Conservation (phyloP, 495 filamentous ascomycete species). For the Hypoxylon subgilvum region DNA sequence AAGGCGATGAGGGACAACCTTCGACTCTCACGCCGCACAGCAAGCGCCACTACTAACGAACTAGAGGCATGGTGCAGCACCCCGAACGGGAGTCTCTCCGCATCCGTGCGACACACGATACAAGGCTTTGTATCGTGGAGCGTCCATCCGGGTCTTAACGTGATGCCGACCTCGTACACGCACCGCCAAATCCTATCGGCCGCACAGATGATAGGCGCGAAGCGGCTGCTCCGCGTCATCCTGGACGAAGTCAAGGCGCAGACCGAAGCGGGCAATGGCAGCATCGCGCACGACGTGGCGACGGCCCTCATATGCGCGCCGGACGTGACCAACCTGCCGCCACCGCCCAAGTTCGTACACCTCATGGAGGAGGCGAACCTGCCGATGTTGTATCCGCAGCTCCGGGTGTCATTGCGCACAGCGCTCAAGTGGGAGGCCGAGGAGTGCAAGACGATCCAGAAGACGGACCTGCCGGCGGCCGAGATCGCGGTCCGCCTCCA, state of each 20-base stretch:
- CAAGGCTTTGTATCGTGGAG: constrained; percentile 77
- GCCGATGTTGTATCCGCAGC: constrained; percentile 40
- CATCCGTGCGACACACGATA: constrained; percentile 68
- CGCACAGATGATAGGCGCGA: constrained; percentile 72
- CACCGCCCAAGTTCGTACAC: constrained; percentile 45
- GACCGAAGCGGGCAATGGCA: constrained; percentile 57
- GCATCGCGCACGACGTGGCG: constrained; percentile 75
- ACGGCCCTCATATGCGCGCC: constrained; percentile 76
- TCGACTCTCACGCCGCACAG: constrained; percentile 66
- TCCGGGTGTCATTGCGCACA: constrained; percentile 63
- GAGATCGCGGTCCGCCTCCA: constrained; percentile 77
- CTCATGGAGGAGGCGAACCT: constrained; percentile 35
- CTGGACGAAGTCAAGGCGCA: constrained; percentile 71
- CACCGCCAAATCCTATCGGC: constrained; percentile 74
- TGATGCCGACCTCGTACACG: constrained; percentile 76
- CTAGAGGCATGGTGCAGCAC: constrained; percentile 75
- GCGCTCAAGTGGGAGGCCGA: constrained; percentile 69
- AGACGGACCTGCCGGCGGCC: constrained; percentile 65
- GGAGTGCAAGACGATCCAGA: constrained; percentile 65
- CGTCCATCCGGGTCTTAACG: constrained; percentile 64
- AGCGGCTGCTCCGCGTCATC: constrained; percentile 63
- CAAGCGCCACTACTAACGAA: constrained; percentile 70
- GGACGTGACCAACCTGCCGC: constrained; percentile 53
- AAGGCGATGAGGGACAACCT: constrained; percentile 72
- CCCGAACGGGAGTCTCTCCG: constrained; percentile 63